A percentile compares a stretch with the other conserved stretches of the same genome.
These are phyloP conservation scores for Suillus spraguei DNA, from an alignment of 768 basidiomycete species.

Conservation along the genomic window DNA sequence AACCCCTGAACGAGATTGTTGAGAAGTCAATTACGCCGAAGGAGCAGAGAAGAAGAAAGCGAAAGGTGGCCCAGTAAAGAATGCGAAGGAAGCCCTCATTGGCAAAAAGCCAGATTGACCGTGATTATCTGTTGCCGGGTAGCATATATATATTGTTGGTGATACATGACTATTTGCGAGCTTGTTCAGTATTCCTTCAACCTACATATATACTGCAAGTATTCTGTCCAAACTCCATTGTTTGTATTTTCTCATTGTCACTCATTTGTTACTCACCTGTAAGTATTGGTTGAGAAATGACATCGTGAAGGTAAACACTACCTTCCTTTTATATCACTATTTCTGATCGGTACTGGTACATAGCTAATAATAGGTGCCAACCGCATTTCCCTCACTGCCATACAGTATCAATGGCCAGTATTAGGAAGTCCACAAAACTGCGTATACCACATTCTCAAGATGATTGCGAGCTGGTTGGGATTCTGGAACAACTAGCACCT, in stretches of 20 bases:
- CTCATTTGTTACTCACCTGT: not conserved
- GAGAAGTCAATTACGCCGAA: slow-evolving; percentile 42
- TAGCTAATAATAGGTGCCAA: too few relatives aligned
- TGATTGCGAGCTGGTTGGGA: slow-evolving; percentile 54
- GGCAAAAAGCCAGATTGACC: slow-evolving; percentile 51
- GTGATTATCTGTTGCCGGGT: slow-evolving; percentile 18
- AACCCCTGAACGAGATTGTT: slow-evolving; percentile 11
- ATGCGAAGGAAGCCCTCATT: slow-evolving; percentile 55
- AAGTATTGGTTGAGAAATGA: too few relatives aligned
- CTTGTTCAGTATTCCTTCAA: not conserved
- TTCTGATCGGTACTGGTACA: not conserved
- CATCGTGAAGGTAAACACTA: slow-evolving; percentile 20
- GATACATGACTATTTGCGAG: not conserved
- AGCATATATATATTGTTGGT: not conserved
- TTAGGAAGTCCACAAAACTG: slow-evolving; percentile 47
- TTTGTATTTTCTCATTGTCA: not conserved
- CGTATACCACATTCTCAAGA: slow-evolving; percentile 52
- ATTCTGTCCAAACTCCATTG: not conserved
- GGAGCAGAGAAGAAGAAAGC: slow-evolving; percentile 63
- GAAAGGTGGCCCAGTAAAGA: slow-evolving; percentile 43
- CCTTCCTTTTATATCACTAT: slow-evolving; percentile 27
- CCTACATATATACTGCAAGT: not conserved
- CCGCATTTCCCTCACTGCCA: too few relatives aligned
- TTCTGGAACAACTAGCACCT: slow-evolving; percentile 64
- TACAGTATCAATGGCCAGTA: slow-evolving; percentile 16